Base-by-base conservation (phyloP, 192 early-diverging fungal species). In the Gamsiella multidivaricata region DNA sequence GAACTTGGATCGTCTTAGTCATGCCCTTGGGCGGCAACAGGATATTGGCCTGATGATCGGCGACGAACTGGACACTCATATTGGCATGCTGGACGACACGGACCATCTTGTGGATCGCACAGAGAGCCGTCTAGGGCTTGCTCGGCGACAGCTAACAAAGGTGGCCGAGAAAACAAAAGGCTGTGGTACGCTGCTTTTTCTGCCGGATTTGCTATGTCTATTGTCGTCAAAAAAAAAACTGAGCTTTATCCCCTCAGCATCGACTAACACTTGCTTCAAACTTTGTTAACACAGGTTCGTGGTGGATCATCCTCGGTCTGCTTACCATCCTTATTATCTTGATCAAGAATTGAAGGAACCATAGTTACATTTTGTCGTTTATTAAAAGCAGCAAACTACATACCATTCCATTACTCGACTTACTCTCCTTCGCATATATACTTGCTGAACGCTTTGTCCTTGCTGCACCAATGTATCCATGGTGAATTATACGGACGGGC, bases 31-130 rank as follows among this genome's bases (percentile, higher is more conserved):
- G 26, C 87, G 93, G 32, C 93, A 93, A 67, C 84, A 87, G 65
- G 86, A 91, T 45, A 65, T 94, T 3, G 93, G 93, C 0, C 25
- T 92, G 22, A 65, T 88, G 79, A 94, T 93, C 57, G 87, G 86
- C 22, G 90, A 93, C 54, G 93, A 94, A 74, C 64, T 94, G 39
- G 87, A 92, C 18, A 70, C 83, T 10, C 93, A 94, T 70, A 83
- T 89, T 20, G 82, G 89, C 20, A 63, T 93, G 53, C 69, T 94
- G 76, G 88, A 91, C 37, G 90, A 94, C 14, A 94, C 93, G 2
- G 90, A 91, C 28, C 74, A 74, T 28, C 68, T 87, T 32, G 87
- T 91, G 5, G 91, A 92, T 70, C 61, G 69, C 2, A 89, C 89
- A 12, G 82, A 73, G 33, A 60, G 65, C 43, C 65, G 81, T 55